Conservation (phyloP, 345 rosid species). For the Draba incana region DNA sequence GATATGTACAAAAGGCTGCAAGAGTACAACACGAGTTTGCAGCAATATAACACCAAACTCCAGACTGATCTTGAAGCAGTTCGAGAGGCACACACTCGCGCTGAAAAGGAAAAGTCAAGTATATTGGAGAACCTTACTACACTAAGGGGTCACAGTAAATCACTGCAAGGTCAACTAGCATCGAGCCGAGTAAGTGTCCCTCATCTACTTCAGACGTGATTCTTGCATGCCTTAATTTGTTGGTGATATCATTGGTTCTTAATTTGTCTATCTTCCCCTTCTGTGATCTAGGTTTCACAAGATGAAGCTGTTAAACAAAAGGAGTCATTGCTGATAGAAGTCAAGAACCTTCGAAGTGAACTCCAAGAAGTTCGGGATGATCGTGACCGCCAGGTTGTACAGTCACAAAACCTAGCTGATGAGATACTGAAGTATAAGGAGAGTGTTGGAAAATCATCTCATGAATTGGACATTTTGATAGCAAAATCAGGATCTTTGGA, state of each 20-base stretch:
- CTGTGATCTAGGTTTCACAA: conserved; percentile 57
- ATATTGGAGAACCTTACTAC: conserved; percentile 82
- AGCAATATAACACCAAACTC: conserved; percentile 77
- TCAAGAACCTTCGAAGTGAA: conserved; percentile 73
- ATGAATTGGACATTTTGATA: conserved; percentile 65
- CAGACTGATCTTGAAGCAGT: conserved; percentile 63
- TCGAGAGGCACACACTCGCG: conserved; percentile 62
- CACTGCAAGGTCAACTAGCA: conserved; percentile 79
- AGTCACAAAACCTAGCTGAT: conserved; percentile 59
- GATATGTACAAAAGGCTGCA: conserved; percentile 76
- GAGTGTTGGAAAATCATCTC: conserved; percentile 68
- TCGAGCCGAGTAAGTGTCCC: conserved; percentile 61
- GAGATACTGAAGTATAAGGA: conserved; percentile 67
- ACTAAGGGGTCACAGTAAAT: conserved; percentile 78
- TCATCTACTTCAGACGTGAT: background rate
- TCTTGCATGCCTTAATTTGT: background rate
- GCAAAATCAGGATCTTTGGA: conserved; percentile 66
- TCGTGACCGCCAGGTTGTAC: conserved; percentile 70
- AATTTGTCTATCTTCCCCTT: conserved; percentile 1
- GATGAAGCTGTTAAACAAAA: conserved; percentile 76
- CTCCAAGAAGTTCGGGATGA: conserved; percentile 85
- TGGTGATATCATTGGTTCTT: background rate
- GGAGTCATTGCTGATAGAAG: conserved; percentile 63
- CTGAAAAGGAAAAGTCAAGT: conserved; percentile 78
- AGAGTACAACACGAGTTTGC: conserved; percentile 83